These are phyloP conservation scores for Plantago major DNA, from an alignment of 257 asterid genomes.

Conservation along the genomic window DNA sequence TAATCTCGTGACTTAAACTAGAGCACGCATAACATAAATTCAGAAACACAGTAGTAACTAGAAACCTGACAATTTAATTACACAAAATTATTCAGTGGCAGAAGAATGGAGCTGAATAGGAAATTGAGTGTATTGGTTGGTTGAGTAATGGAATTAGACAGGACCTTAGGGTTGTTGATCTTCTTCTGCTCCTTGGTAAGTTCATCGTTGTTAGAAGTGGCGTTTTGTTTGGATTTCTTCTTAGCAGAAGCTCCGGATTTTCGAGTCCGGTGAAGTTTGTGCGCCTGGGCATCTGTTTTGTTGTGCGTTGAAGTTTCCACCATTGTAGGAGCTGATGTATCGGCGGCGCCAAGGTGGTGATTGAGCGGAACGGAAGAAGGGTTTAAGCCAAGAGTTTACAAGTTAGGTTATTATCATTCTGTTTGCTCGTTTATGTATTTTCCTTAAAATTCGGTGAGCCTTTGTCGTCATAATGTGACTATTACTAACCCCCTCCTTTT, in stretches of 20 bases:
- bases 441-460: too few relatives aligned
- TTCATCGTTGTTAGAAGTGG: constrained; percentile 29
- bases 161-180: constrained; percentile 53
- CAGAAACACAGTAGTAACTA: too few relatives aligned
- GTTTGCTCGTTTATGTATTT: too few relatives aligned
- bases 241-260: constrained; percentile 77
- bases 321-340: neutral
- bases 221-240: constrained; percentile 52
- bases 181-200: constrained; percentile 52
- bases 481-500: too few relatives aligned
- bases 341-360: too few relatives aligned
- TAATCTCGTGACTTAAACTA: too few relatives aligned
- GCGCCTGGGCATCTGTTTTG: constrained; percentile 33
- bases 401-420: too few relatives aligned
- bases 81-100: neutral
- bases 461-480: too few relatives aligned
- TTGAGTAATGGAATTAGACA: neutral
- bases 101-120: neutral
- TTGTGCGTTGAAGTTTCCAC: neutral
- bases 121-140: neutral
- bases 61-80: too few relatives aligned
- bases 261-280: constrained; percentile 71
- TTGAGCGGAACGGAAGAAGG: too few relatives aligned
- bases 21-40: too few relatives aligned
- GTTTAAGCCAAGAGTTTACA: too few relatives aligned